phyloP scores from a whole-genome alignment of 208 protist genomes.

The Endotrypanum monterogeii region DNA sequence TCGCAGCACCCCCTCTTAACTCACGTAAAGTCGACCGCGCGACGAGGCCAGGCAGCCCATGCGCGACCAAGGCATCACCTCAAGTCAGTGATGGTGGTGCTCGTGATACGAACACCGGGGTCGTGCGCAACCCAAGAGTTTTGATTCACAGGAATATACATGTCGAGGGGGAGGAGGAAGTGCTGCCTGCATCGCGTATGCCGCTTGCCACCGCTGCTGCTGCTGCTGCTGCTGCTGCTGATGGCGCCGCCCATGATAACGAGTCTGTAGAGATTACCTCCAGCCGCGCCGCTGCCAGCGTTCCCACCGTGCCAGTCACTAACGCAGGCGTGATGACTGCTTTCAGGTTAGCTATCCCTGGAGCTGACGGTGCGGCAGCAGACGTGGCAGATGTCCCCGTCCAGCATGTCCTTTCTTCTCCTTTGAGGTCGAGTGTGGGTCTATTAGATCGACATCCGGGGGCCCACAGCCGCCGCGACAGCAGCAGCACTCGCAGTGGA shows the following conservation, averaged over 20 bases:
- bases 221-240: neutral
- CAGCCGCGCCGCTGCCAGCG: neutral
- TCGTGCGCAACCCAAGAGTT: conserved; percentile 30
- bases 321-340: neutral
- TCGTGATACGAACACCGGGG: conserved; percentile 8
- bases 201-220: neutral
- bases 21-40: neutral
- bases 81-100: conserved; percentile 5
- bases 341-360: neutral
- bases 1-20: neutral
- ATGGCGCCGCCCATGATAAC: neutral
- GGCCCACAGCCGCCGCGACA: neutral
- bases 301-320: neutral
- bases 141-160: conserved; percentile 36
- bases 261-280: neutral
- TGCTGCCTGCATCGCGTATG: neutral
- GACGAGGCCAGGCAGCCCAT: neutral
- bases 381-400: neutral
- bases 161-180: conserved; percentile 26
- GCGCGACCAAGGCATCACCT: too few relatives aligned
- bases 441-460: neutral
- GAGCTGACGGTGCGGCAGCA: neutral
- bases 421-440: neutral
- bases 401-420: neutral
- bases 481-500: neutral